A percentile compares a stretch with the other conserved stretches of the same genome.
These are phyloP conservation scores for Lentinus tigrinus DNA, from an alignment of 768 basidiomycete genomes.

Conservation along the genomic window DNA sequence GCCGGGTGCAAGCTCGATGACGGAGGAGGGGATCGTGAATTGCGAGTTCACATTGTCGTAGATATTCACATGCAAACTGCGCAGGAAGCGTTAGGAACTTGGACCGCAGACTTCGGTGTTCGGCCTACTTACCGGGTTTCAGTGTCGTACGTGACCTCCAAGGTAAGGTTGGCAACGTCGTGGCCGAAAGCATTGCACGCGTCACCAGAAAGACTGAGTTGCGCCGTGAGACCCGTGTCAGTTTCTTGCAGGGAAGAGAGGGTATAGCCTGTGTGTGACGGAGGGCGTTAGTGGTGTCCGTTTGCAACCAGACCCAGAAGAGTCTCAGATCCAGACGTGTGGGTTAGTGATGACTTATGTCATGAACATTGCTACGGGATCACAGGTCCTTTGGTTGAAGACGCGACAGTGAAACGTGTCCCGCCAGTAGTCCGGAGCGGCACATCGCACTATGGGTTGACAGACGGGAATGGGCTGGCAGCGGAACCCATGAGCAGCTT, in stretches of 20 bases:
- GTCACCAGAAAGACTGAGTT: conserved; percentile 51
- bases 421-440: too few species aligned
- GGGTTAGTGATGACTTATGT: too few species aligned
- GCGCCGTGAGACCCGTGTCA: conserved; percentile 50
- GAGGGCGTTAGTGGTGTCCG: too few species aligned
- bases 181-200: conserved; percentile 66
- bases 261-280: conserved; percentile 61
- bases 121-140: conserved; percentile 33
- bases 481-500: too few species aligned
- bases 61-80: conserved; percentile 69
- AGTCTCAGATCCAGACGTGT: too few species aligned
- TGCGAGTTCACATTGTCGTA: conserved; percentile 59
- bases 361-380: too few species aligned
- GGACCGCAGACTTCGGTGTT: conserved; percentile 26
- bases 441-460: too few species aligned
- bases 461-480: too few species aligned
- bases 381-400: too few species aligned
- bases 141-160: conserved; percentile 63
- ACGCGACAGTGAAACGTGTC: too few species aligned
- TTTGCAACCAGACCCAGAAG: too few species aligned
- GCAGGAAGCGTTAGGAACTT: conserved; percentile 32
- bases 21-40: conserved; percentile 61
- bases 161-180: conserved; percentile 55
- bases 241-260: conserved; percentile 46
- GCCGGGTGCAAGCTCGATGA: conserved; percentile 38